phyloP scores from a whole-genome alignment of 495 filamentous ascomycete species.

The Aspergillus sclerotioniger region DNA sequence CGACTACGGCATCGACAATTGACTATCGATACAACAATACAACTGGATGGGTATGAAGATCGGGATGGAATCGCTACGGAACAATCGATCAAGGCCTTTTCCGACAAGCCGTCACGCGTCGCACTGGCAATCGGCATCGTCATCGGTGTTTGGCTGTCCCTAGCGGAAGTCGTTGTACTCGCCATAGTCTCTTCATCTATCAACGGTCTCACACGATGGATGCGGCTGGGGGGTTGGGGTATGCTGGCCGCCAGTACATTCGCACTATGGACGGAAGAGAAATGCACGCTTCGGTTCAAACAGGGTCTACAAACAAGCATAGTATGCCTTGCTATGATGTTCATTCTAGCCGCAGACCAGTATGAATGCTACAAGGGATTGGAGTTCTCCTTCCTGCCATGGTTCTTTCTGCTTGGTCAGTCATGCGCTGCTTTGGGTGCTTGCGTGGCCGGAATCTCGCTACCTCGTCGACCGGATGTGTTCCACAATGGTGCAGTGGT shows the following conservation, averaged over 20 bases:
- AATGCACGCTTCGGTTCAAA: not conserved
- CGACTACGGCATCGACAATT: not conserved
- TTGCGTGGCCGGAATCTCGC: not conserved
- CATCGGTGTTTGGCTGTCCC: not conserved
- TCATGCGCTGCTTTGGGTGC: not conserved
- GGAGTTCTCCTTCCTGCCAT: not conserved
- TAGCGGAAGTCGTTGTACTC: not conserved
- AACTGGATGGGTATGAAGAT: not conserved
- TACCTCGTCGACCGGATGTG: conserved; percentile 1
- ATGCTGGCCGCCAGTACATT: not conserved
- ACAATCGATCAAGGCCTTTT: not conserved
- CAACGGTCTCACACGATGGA: not conserved
- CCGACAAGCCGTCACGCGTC: not conserved
- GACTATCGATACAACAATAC: not conserved
- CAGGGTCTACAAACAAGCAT: not conserved
- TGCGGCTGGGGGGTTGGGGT: not conserved
- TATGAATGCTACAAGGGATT: not conserved
- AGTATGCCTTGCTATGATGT: not conserved
- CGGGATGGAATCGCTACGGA: not conserved
- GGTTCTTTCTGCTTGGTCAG: not conserved
- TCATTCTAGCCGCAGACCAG: not conserved
- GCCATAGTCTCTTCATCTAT: not conserved
- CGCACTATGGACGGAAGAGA: not conserved
- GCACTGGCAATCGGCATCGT: not conserved
- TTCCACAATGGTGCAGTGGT: not conserved